Conservation (phyloP, 2,329 filamentous ascomycete species). For the Pseudocercospora eumusae region DNA sequence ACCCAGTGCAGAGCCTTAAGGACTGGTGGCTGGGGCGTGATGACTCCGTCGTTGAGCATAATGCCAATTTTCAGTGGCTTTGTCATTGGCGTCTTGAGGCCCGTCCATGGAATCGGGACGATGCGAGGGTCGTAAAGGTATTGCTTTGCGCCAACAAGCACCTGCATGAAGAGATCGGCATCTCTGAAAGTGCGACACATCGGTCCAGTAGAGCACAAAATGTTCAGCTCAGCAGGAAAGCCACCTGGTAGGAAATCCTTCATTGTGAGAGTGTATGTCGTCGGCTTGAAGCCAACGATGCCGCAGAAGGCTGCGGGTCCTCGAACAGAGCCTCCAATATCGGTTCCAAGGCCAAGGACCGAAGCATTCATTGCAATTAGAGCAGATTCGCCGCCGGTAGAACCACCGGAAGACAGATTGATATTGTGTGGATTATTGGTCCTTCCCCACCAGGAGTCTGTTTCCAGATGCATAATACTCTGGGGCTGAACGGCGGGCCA, state of each 20-base stretch:
- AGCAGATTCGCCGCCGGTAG: conserved; percentile 44
- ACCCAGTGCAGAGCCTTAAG: conserved; percentile 21
- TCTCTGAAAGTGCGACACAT: conserved; percentile 24
- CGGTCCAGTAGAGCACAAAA: conserved; percentile 25
- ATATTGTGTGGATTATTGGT: conserved; percentile 26
- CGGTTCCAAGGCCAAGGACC: conserved; percentile 61
- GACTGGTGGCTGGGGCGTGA: conserved; percentile 25
- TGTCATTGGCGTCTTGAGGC: conserved; percentile 14
- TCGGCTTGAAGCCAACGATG: conserved; percentile 40
- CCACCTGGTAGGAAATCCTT: conserved; percentile 21
- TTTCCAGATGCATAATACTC: conserved; percentile 26
- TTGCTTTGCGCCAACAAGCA: conserved; percentile 15
- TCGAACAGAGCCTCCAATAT: conserved; percentile 63
- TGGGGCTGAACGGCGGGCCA: conserved; percentile 14
- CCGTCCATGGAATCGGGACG: conserved; percentile 25
- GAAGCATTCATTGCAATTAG: conserved; percentile 60
- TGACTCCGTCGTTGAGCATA: conserved; percentile 24
- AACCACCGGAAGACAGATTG: conserved; percentile 24
- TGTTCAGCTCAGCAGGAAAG: conserved; percentile 27
- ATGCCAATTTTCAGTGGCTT: conserved; percentile 23
- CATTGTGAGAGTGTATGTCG: conserved; percentile 22
- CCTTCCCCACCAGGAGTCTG: conserved; percentile 18
- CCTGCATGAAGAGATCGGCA: conserved; percentile 22
- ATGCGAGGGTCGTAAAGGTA: conserved; percentile 24
- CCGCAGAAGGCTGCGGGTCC: conserved; percentile 78